Percentiles rank a stretch among this genome's conserved stretches.
Conservation (phyloP, 2,329 filamentous ascomycete species). For the Byssothecium circinans region DNA sequence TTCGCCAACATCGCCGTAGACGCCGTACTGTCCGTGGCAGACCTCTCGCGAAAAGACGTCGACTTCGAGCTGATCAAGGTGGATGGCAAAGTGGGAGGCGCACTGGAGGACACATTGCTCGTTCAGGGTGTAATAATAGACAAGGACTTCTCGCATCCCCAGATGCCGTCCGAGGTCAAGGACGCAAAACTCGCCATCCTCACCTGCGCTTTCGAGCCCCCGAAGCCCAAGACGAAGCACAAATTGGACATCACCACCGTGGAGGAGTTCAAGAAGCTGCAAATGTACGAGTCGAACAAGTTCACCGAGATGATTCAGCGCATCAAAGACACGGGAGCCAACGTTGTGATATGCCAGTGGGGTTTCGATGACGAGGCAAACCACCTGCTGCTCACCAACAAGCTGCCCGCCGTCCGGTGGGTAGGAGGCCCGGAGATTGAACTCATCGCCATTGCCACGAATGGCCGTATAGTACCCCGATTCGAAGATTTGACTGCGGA, state of each 20-base stretch:
- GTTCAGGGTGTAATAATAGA: conserved; percentile 98
- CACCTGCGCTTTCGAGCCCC: conserved; percentile 96
- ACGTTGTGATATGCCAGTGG: conserved; percentile 98
- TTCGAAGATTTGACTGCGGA: conserved; percentile 91
- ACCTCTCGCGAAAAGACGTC: conserved; percentile 93
- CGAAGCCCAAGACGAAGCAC: conserved; percentile 99
- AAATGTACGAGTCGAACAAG: conserved; percentile 93
- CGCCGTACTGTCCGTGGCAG: conserved; percentile 92
- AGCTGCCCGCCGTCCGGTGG: conserved; percentile 94
- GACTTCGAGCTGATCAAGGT: conserved; percentile 99
- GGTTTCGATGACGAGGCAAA: conserved; percentile 99
- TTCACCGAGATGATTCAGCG: conserved; percentile 98
- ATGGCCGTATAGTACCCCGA: conserved; percentile 93
- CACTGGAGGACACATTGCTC: conserved; percentile 88
- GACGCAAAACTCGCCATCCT: conserved; percentile 98
- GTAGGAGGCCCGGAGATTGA: conserved; percentile 98
- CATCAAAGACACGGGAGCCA: conserved; percentile 96
- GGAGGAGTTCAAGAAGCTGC: conserved; percentile 97
- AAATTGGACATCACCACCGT: conserved; percentile 97
- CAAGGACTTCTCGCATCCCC: conserved; percentile 99
- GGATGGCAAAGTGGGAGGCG: conserved; percentile 93
- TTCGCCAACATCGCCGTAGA: conserved; percentile 97
- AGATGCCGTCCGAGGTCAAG: conserved; percentile 94
- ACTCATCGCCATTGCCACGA: conserved; percentile 96
- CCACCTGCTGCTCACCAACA: conserved; percentile 92